phyloP scores from a whole-genome alignment of 768 basidiomycete genomes.

The Termitomyces eurrhizus region DNA sequence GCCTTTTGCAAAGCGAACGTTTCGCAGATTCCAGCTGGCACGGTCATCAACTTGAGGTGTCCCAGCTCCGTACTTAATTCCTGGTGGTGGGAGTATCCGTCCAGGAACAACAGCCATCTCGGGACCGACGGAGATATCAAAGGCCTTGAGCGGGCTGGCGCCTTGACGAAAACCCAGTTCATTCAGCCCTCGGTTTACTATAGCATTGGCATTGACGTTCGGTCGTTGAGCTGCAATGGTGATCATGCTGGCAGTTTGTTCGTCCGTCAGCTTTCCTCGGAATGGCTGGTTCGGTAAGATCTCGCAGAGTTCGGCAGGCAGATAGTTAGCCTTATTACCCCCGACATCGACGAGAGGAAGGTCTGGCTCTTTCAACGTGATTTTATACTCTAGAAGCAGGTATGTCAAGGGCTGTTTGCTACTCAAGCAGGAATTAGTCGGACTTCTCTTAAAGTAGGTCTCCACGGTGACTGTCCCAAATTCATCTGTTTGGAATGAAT shows the following conservation, averaged over 20 bases:
- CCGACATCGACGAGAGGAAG: constrained; percentile 61
- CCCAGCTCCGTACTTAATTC: constrained; percentile 53
- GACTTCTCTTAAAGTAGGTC: constrained; percentile 65
- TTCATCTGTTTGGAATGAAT: constrained; percentile 57
- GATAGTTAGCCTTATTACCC: constrained; percentile 38
- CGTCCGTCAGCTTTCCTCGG: constrained; percentile 62
- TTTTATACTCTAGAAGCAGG: constrained; percentile 52
- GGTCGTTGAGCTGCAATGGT: constrained; percentile 66
- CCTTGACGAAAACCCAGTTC: constrained; percentile 53
- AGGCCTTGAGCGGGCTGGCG: constrained; percentile 42
- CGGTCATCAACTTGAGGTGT: constrained; percentile 46
- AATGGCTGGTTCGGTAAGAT: constrained; percentile 68
- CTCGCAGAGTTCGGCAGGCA: constrained; percentile 74
- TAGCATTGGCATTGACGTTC: constrained; percentile 58
- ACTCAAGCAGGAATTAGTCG: constrained; percentile 34
- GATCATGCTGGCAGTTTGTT: constrained; percentile 74
- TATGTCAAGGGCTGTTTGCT: constrained; percentile 12
- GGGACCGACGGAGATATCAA: constrained; percentile 53
- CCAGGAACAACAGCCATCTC: constrained; percentile 72
- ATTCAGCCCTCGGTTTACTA: constrained; percentile 58
- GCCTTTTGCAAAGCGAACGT: constrained; percentile 59
- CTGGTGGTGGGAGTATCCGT: constrained; percentile 61
- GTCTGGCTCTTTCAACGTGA: constrained; percentile 43
- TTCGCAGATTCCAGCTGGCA: constrained; percentile 78
- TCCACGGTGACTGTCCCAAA: constrained; percentile 54